A percentile compares a stretch with the other conserved stretches of the same genome.
phyloP scores from a whole-genome alignment of 2,329 filamentous ascomycete species.

The Davidsoniella eucalypti region DNA sequence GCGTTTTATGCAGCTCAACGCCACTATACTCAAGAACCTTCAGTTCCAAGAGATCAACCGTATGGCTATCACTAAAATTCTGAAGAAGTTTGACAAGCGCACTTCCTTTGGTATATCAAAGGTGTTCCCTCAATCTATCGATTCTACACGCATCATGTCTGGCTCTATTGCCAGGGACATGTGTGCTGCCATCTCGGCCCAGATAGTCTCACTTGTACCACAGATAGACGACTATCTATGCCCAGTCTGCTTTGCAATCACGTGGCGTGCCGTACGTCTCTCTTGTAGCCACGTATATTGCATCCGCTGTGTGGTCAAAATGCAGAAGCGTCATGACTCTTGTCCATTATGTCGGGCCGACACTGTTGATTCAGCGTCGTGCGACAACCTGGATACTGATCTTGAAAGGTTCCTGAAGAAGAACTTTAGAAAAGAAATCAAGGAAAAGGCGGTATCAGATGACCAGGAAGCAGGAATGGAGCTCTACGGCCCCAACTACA shows the following conservation, averaged over 20 bases:
- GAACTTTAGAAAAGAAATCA: conserved; percentile 59
- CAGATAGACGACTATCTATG: conserved; percentile 75
- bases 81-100: conserved; percentile 84
- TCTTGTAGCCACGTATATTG: conserved; percentile 66
- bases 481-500: conserved; percentile 51
- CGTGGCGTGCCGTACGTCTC: conserved; percentile 67
- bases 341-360: conserved; percentile 65
- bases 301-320: conserved; percentile 65
- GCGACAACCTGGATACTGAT: conserved; percentile 50
- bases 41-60: conserved; percentile 76
- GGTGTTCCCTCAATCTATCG: conserved; percentile 42
- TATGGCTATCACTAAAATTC: conserved; percentile 61
- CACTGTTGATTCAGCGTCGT: conserved; percentile 47
- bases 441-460: conserved; percentile 52
- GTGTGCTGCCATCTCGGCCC: conserved; percentile 55
- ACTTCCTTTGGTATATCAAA: conserved; percentile 55
- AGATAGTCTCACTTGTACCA: conserved; percentile 58
- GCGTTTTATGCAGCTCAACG: conserved; percentile 57
- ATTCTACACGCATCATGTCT: conserved; percentile 43
- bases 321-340: conserved; percentile 53
- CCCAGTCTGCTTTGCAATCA: conserved; percentile 61
- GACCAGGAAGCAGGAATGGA: conserved; percentile 61
- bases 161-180: conserved; percentile 57
- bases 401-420: conserved; percentile 53
- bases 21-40: conserved; percentile 59